Base-by-base conservation (phyloP, 2,329 filamentous ascomycete genomes). In the Cephalotrichum gorgonifer region DNA sequence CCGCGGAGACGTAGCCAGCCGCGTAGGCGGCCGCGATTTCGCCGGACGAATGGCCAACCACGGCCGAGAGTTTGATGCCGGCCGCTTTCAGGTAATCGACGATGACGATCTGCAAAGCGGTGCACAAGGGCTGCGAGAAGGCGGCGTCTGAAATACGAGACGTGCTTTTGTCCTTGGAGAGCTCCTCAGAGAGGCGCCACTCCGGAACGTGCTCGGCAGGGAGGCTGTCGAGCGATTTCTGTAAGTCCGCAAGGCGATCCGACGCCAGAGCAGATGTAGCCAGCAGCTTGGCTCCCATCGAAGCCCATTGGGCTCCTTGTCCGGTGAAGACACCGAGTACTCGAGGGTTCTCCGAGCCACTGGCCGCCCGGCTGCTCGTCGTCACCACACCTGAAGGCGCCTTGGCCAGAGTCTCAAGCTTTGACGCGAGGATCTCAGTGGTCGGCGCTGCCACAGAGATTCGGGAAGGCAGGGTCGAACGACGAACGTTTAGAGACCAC, bases 21-120 rank as follows among this genome's bases (percentile, higher is more conserved):
- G 70, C 63, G 50, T 70, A 75, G 0, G 73, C 72, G 6, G 72
- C 72, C 2, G 57, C 69, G 26, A 75, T 74, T 50, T 76, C 73
- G n/a, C 73, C 73, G 44, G 62, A 67, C 0, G 71, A 74, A 54
- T 75, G 73, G 1, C 73, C 70, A 4, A 64, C 59, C 0, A 73
- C 70, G 5, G 60, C 63, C 0, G 55, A 43, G 0, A 71, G 68
- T 9, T 51, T 53, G 20, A 76, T 60, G 1, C 62, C 64, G 64
- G 67, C 74, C 3, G 67, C 66, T 27, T 62, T 44, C 1, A 78
- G 57, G 3, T 77, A 59, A 12, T 69, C 62, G 0, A 68, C 65
- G 7, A 77, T 54, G 3, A 66, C 67, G 3, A 78, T 57, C 55
- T 78, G 75, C 2, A 78, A 53, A 0, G 72, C 70, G 0, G 69